Evolutionary conservation across 2,329 filamentous ascomycete species (phyloP).

Genomic region (Byssoonygena ceratinophila): DNA sequence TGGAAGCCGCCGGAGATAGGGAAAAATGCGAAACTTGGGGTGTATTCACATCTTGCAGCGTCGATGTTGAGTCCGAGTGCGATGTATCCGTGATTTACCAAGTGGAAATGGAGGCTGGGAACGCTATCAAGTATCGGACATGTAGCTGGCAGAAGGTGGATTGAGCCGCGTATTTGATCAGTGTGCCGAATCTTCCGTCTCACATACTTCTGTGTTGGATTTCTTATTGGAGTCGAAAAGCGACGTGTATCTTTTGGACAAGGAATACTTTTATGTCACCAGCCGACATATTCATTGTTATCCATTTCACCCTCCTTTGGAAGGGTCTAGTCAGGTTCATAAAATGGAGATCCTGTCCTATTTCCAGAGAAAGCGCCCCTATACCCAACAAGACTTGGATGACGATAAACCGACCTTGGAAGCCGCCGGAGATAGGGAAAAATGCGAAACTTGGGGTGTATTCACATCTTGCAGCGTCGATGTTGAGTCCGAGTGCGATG

Average conservation of each 20-base stretch:
- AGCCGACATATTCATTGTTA: not conserved
- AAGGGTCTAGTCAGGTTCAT: not conserved
- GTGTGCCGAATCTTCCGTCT: too few species aligned
- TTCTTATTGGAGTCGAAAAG: not conserved
- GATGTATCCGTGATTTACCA: constrained; percentile 47
- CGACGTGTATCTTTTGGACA: not conserved
- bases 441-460: not conserved
- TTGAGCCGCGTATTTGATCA: too few species aligned
- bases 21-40: not conserved
- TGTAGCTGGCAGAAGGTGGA: constrained; percentile 92
- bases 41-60: not conserved
- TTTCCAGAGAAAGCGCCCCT: not conserved
- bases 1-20: not conserved
- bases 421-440: not conserved
- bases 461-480: not conserved
- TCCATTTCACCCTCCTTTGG: not conserved
- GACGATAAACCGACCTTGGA: not conserved
- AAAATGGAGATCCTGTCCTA: not conserved
- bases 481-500: not conserved
- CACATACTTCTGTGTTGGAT: not conserved
- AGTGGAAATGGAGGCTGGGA: constrained; percentile 63
- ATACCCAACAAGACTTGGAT: not conserved
- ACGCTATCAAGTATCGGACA: constrained; percentile 80
- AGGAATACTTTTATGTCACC: constrained; percentile 1
- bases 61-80: not conserved